phyloP scores from a whole-genome alignment of 768 basidiomycete genomes.

The Peribolospora baueri region DNA sequence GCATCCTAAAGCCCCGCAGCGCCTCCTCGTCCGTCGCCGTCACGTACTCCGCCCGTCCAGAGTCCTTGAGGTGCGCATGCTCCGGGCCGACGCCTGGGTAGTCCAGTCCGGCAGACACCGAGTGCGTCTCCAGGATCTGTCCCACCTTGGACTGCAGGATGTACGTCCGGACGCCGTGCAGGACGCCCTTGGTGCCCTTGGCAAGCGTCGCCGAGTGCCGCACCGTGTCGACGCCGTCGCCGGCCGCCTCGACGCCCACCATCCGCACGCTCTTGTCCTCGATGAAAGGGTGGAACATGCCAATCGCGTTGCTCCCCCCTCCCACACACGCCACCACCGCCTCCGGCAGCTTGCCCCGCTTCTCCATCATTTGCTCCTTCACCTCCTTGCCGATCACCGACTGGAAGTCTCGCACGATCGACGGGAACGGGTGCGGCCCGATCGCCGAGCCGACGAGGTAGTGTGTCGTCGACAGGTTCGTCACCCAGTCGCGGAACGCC shows the following conservation, averaged over 20 bases:
- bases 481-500: constrained; percentile 95
- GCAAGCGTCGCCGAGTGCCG: constrained; percentile 81
- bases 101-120: constrained; percentile 83
- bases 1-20: constrained; percentile 67
- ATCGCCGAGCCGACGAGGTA: constrained; percentile 94
- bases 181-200: constrained; percentile 71
- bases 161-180: constrained; percentile 90
- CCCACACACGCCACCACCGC: constrained; percentile 91
- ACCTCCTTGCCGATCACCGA: constrained; percentile 85
- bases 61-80: constrained; percentile 91
- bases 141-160: constrained; percentile 67
- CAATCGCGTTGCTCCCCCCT: constrained; percentile 92
- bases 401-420: constrained; percentile 95
- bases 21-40: constrained; percentile 85
- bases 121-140: constrained; percentile 92
- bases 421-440: constrained; percentile 96
- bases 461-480: constrained; percentile 76
- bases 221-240: constrained; percentile 69
- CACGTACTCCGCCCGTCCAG: constrained; percentile 74
- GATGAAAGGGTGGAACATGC: constrained; percentile 93
- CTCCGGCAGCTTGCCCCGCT: constrained; percentile 67
- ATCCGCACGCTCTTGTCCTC: constrained; percentile 58
- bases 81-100: constrained; percentile 97
- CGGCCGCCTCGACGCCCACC: constrained; percentile 89
- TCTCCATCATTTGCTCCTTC: constrained; percentile 52